Evolutionary conservation across 2,329 filamentous ascomycete genomes (phyloP).

Genomic region (Ciborinia camelliae): DNA sequence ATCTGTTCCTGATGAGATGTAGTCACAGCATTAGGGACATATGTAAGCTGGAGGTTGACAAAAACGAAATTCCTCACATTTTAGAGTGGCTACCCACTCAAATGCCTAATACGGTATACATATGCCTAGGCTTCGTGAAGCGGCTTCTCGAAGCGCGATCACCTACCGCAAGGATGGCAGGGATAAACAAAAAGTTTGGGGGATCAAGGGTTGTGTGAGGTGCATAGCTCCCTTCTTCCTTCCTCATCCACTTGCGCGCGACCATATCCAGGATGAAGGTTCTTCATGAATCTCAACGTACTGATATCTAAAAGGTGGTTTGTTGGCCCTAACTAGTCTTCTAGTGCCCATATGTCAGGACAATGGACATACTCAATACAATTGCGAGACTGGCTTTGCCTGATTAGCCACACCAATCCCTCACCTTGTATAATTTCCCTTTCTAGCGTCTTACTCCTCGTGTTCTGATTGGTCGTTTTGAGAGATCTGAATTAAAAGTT

Average conservation of each 20-base stretch:
- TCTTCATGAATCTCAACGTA: slow-evolving; percentile 7
- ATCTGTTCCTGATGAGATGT: slow-evolving; percentile 5
- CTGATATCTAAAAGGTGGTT: slow-evolving; percentile 9
- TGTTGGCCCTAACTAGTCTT: neutral
- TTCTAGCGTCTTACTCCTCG: neutral
- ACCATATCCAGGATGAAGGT: slow-evolving; percentile 14
- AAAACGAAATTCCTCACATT: neutral
- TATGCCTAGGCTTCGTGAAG: slow-evolving; percentile 4
- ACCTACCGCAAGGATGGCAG: slow-evolving; percentile 16
- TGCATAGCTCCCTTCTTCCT: slow-evolving; percentile 3
- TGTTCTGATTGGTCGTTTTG: slow-evolving; percentile 20
- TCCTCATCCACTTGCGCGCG: slow-evolving; percentile 8
- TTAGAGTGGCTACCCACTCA: slow-evolving; percentile 1
- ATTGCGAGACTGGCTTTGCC: slow-evolving; percentile 5
- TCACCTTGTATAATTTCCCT: slow-evolving; percentile 3
- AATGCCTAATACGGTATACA: neutral
- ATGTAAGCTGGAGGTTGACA: slow-evolving; percentile 3
- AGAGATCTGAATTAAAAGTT: slow-evolving; percentile 20
- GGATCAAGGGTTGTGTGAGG: slow-evolving; percentile 15
- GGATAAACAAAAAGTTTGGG: slow-evolving; percentile 8
- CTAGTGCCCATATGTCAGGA: slow-evolving; percentile 11
- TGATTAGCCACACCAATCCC: slow-evolving; percentile 5
- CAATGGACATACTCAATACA: slow-evolving; percentile 12
- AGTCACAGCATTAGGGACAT: slow-evolving; percentile 3
- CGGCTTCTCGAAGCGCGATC: slow-evolving; percentile 15